phyloP scores from a whole-genome alignment of 2,329 filamentous ascomycete genomes.

The Penicillium sclerotiorum region DNA sequence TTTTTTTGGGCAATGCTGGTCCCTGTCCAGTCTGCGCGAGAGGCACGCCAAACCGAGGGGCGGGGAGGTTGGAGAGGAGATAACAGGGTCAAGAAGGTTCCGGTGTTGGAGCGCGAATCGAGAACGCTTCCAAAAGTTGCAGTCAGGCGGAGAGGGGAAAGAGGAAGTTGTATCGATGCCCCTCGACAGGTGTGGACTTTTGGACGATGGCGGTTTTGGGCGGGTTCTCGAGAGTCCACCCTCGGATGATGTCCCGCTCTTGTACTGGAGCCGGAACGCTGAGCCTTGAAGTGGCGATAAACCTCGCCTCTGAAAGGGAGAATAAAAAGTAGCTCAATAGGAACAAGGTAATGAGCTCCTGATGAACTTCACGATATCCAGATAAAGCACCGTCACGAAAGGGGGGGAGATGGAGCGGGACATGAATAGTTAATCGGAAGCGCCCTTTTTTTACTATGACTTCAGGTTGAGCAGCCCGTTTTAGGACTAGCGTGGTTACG shows the following conservation, averaged over 20 bases:
- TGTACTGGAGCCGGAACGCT: conserved; percentile 28
- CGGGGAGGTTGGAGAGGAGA: conserved; percentile 48
- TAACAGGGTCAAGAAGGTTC: conserved; percentile 48
- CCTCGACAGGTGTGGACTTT: conserved; percentile 52
- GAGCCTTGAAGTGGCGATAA: conserved; percentile 29
- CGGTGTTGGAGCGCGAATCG: conserved; percentile 51
- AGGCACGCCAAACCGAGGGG: conserved; percentile 42
- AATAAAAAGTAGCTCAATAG: neutral
- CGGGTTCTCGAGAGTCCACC: conserved; percentile 36
- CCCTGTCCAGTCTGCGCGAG: conserved; percentile 47
- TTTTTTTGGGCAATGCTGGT: conserved; percentile 19
- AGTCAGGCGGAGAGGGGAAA: neutral
- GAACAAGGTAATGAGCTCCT: conserved; percentile 7
- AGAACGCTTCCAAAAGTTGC: conserved; percentile 37
- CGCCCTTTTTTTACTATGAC: conserved; percentile 13
- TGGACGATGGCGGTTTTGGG: conserved; percentile 36
- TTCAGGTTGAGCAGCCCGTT: conserved; percentile 16
- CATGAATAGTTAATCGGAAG: conserved; percentile 17
- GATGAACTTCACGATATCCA: too few relatives aligned
- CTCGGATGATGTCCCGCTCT: conserved; percentile 43
- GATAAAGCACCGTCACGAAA: neutral
- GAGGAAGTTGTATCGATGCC: conserved; percentile 47
- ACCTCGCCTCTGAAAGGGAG: neutral
- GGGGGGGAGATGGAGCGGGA: conserved; percentile 7
- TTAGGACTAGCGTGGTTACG: conserved; percentile 23